phyloP scores from a whole-genome alignment of 306 rosid species.

The Vachellia pachyceras region DNA sequence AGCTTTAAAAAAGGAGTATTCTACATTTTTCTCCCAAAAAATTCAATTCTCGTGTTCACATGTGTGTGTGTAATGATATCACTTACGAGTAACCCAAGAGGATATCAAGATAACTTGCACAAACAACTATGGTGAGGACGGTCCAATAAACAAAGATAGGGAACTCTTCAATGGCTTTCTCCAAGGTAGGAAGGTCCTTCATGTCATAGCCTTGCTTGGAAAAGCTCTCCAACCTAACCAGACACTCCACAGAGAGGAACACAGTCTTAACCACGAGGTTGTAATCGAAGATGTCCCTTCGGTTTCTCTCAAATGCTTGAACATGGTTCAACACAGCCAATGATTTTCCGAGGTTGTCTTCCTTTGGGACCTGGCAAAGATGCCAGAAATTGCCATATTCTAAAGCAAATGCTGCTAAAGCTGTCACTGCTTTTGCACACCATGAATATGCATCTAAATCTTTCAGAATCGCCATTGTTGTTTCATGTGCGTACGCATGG shows the following conservation, averaged over 20 bases:
- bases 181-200: constrained; percentile 39
- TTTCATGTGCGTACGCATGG: constrained; percentile 36
- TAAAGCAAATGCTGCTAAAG: constrained; percentile 46
- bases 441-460: constrained; percentile 54
- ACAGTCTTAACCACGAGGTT: constrained; percentile 42
- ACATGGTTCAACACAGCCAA: constrained; percentile 40
- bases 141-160: constrained; percentile 57
- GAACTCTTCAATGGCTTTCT: constrained; percentile 43
- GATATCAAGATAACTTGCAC: constrained; percentile 25
- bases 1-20: no score
- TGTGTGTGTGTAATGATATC: no score
- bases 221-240: constrained; percentile 60
- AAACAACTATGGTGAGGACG: constrained; percentile 44
- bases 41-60: no score
- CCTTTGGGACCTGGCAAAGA: constrained; percentile 35
- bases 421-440: constrained; percentile 72
- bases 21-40: no score
- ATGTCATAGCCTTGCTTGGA: constrained; percentile 48
- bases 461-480: constrained; percentile 46
- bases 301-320: constrained; percentile 27
- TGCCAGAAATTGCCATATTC: constrained; percentile 55
- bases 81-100: constrained; percentile 12
- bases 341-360: constrained; percentile 47
- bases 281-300: constrained; percentile 42
- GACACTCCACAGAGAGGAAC: constrained; percentile 50